Evolutionary conservation across 176 grass and related monocot genomes (phyloP).

Genomic region (Poa annua): DNA sequence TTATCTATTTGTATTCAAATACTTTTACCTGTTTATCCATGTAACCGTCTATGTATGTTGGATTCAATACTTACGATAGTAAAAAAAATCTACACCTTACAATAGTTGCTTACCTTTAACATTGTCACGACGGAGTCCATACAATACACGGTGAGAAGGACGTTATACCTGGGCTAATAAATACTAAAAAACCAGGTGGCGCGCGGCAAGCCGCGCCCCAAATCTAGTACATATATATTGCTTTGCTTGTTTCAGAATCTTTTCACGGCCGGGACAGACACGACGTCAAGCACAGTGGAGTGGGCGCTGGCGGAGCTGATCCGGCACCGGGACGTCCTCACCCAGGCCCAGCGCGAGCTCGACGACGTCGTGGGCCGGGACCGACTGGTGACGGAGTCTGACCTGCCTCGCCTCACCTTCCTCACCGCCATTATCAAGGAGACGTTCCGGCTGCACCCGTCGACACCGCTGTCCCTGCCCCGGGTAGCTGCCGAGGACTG

Average conservation of each 20-base stretch:
- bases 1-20: too few relatives aligned
- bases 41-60: too few relatives aligned
- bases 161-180: too few relatives aligned
- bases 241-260: not conserved
- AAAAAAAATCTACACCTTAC: too few relatives aligned
- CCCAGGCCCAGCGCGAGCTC: not conserved
- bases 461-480: slow-evolving; percentile 71
- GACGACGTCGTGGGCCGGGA: not conserved
- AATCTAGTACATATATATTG: too few relatives aligned
- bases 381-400: not conserved
- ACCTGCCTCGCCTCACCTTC: slow-evolving; percentile 5
- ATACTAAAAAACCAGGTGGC: too few relatives aligned
- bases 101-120: too few relatives aligned
- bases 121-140: too few relatives aligned
- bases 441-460: slow-evolving; percentile 68
- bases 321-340: not conserved
- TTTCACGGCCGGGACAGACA: not conserved
- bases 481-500: slow-evolving; percentile 51
- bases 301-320: not conserved
- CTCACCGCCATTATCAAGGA: slow-evolving; percentile 64
- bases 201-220: too few relatives aligned
- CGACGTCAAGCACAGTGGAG: slow-evolving; percentile 23
- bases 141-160: too few relatives aligned
- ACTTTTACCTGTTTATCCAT: too few relatives aligned
- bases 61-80: too few relatives aligned